A percentile compares a stretch with the other conserved stretches of the same genome.
These are phyloP conservation scores for Starmera amethionina DNA, from an alignment of 805 yeast genomes.

Conservation along the genomic window DNA sequence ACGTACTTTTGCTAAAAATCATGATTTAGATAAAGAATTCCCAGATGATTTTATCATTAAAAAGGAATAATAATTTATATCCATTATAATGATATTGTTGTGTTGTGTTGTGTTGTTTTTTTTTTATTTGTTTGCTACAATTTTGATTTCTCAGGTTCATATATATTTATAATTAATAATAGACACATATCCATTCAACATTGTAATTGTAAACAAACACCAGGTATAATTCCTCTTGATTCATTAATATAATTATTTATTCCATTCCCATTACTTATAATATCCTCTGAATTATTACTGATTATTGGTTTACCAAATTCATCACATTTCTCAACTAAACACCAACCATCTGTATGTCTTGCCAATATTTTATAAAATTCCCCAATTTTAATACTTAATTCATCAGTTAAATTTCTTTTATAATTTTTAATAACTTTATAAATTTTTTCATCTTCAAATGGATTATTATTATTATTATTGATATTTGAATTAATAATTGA, in stretches of 20 bases:
- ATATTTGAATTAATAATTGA: neutral
- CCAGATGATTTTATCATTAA: constrained; percentile 4
- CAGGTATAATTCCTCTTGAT: constrained; percentile 31
- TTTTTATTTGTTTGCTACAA: no score
- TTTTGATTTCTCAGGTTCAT: neutral
- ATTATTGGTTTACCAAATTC: constrained; percentile 11
- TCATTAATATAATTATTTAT: constrained; percentile 21
- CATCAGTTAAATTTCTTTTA: constrained; percentile 26
- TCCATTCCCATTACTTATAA: neutral
- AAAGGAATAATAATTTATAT: no score
- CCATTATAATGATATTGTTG: no score
- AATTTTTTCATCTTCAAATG: constrained; percentile 4
- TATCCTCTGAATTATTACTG: neutral
- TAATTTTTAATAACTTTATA: constrained; percentile 18
- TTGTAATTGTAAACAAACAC: constrained; percentile 20
- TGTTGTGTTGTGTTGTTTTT: no score
- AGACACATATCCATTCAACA: constrained; percentile 3
- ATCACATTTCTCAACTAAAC: constrained; percentile 27
- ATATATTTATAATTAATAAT: neutral
- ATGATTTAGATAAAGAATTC: constrained; percentile 18
- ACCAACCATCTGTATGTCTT: constrained; percentile 36
- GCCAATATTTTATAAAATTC: constrained; percentile 26
- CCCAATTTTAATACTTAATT: constrained; percentile 20
- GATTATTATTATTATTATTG: no score
- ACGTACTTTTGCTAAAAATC: constrained; percentile 21